Percentiles rank a stretch among this genome's conserved stretches.
Evolutionary conservation across 495 filamentous ascomycete genomes (phyloP).

Genomic region (Staphylotrichum tortipilum): DNA sequence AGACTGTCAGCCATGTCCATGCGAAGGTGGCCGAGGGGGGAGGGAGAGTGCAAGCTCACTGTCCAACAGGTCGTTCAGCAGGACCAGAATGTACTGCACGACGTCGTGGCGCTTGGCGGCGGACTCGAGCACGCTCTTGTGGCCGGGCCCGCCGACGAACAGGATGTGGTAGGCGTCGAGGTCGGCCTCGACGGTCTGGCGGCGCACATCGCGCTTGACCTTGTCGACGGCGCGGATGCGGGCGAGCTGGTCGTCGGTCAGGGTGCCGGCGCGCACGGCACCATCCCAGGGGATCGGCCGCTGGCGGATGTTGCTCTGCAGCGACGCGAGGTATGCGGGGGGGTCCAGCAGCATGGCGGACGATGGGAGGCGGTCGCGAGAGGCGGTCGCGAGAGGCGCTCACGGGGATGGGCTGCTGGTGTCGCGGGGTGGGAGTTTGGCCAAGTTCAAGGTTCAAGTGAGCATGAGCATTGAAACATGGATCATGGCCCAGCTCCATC

Average conservation of each 20-base stretch:
- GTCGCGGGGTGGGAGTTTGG: no score
- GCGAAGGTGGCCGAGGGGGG: neutral
- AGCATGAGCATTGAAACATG: no score
- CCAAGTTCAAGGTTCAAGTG: no score
- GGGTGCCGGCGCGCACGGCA: constrained; percentile 83
- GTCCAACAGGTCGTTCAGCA: constrained; percentile 80
- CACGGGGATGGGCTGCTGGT: neutral
- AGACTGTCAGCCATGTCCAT: constrained; percentile 1
- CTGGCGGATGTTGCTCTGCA: constrained; percentile 90
- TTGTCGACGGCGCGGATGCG: constrained; percentile 98
- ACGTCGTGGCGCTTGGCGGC: constrained; percentile 76
- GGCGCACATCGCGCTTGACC: constrained; percentile 72
- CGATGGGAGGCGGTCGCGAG: no score
- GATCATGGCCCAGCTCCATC: no score
- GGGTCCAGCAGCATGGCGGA: constrained; percentile 66
- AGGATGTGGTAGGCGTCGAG: constrained; percentile 66
- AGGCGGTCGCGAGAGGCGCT: no score
- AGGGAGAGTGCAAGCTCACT: constrained; percentile 39
- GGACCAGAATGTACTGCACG: constrained; percentile 86
- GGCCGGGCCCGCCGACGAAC: constrained; percentile 61
- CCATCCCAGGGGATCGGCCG: constrained; percentile 97
- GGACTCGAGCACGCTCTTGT: constrained; percentile 69
- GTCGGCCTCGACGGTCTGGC: constrained; percentile 70
- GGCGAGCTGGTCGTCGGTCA: constrained; percentile 88
- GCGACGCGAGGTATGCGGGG: constrained; percentile 77